A percentile compares a stretch with the other conserved stretches of the same genome.
Conservation (phyloP, 495 filamentous ascomycete genomes). For the Penicillium ucsense region DNA sequence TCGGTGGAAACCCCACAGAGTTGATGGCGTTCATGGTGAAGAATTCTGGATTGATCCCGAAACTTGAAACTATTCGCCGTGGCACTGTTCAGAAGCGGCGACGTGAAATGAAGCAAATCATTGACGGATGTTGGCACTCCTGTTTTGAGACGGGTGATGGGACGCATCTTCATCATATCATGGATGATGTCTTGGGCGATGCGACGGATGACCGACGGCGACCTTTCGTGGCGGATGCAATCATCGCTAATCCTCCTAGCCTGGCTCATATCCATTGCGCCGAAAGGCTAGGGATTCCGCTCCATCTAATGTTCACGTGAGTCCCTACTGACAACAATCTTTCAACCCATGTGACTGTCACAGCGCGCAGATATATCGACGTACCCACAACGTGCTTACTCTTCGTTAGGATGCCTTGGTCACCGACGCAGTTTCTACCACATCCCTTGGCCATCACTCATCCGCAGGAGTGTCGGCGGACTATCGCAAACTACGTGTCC, state of each 20-base stretch:
- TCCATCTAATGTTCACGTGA: conserved; percentile 77
- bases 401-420: conserved; percentile 47
- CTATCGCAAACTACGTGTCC: conserved; percentile 58
- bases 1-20: conserved; percentile 69
- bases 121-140: conserved; percentile 71
- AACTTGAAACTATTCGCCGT: conserved; percentile 52
- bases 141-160: conserved; percentile 57
- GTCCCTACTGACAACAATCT: conserved; percentile 7
- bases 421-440: conserved; percentile 31
- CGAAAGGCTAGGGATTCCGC: conserved; percentile 67
- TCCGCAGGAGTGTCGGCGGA: background rate
- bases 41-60: conserved; percentile 70
- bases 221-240: conserved; percentile 70
- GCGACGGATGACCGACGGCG: background rate
- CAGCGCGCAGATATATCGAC: too few relatives aligned
- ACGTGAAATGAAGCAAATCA: conserved; percentile 56
- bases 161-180: conserved; percentile 15
- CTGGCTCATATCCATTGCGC: conserved; percentile 76
- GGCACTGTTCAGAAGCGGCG: conserved; percentile 61
- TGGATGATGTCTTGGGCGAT: background rate
- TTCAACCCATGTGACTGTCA: too few relatives aligned
- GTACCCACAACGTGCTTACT: background rate
- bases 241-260: conserved; percentile 78
- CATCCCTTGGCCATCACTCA: conserved; percentile 37
- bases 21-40: conserved; percentile 86